Evolutionary conservation across 2,329 filamentous ascomycete genomes (phyloP), one percentile per base, ranked within the genome.

Genomic region (Alternaria solani): DNA sequence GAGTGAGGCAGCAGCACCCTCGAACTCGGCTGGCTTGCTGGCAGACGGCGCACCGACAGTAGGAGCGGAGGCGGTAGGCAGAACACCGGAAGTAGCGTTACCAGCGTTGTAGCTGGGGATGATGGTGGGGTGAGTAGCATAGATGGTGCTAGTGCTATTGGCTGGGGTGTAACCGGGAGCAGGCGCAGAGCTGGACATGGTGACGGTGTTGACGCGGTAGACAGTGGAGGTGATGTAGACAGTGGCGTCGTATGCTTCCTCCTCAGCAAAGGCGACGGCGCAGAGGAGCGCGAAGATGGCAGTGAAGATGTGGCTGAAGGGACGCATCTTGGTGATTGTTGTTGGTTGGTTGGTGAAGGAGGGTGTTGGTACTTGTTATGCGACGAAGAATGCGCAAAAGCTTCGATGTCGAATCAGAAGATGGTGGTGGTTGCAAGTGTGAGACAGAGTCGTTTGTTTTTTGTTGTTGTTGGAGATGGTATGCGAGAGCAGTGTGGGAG

Each of bases 191-290:
- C 72, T 68, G 18, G 72, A 72, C 55, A 71, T 61, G 51, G 77
- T 78, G 67, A 78, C 69, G 51, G 77, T 78, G 74, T 77, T 75
- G 68, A 78, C 70, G 63, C 70, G 73, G 67, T 75, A 74, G 69
- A 79, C 68, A 62, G 77, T 79, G 16, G 69, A 72, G 57, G 76
- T 78, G 53, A 76, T 55, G 62, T 75, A 78, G 71, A 76, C 72
- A 63, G 76, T 78, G 16, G 76, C 65, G 51, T 77, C 74, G 62
- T 75, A 75, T 6, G 64, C 57, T 51, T 54, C 36, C 23, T 69
- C 67, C 53, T 69, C 63, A 55, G 76, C 75, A 56, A 72, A 62
- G 48, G 70, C 74, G 62, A 71, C 67, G 30, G 68, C 70, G 39
- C 39, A 42, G 68, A 74, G 55, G 63, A 78, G 70, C 49, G 75